phyloP scores from a whole-genome alignment of 805 yeast genomes.

The Saturnispora sanitii region DNA sequence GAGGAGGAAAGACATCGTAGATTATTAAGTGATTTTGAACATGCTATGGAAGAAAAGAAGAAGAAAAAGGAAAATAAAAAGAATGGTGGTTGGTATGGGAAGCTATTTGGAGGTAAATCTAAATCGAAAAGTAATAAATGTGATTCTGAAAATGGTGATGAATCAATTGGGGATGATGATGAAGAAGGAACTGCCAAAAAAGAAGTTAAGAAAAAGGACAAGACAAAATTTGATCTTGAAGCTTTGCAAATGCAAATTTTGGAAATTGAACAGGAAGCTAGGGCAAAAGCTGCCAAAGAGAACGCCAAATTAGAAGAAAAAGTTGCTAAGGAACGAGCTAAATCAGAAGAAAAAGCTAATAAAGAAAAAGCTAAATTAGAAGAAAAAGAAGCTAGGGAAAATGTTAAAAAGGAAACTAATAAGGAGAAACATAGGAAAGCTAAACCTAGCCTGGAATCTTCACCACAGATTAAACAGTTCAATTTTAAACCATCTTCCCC shows the following conservation, averaged over 20 bases:
- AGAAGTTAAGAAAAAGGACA: slow-evolving; percentile 13
- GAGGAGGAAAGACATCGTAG: slow-evolving; percentile 74
- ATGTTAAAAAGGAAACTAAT: neutral
- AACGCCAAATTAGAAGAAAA: slow-evolving; percentile 24
- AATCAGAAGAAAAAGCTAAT: too few relatives aligned
- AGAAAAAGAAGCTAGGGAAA: too few relatives aligned
- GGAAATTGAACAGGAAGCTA: slow-evolving; percentile 1
- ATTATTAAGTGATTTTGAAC: slow-evolving; percentile 71
- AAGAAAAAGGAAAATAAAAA: slow-evolving; percentile 25
- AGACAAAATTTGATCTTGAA: neutral
- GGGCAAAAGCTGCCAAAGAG: neutral
- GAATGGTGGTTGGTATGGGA: slow-evolving; percentile 35
- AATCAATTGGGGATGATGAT: slow-evolving; percentile 12
- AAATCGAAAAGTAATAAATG: slow-evolving; percentile 14
- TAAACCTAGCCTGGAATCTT: too few relatives aligned
- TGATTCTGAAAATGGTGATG: slow-evolving; percentile 7
- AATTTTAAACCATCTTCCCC: too few relatives aligned
- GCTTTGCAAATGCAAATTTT: neutral
- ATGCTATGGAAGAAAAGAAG: slow-evolving; percentile 17
- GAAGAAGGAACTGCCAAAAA: slow-evolving; percentile 8
- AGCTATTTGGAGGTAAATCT: slow-evolving; percentile 33
- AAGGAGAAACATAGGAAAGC: neutral
- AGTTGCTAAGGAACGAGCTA: slow-evolving; percentile 15
- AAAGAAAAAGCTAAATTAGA: too few relatives aligned
- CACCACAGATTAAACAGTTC: too few relatives aligned